Evolutionary conservation across 2,329 filamentous ascomycete species (phyloP).

Genomic region (Ophiostoma piceae): DNA sequence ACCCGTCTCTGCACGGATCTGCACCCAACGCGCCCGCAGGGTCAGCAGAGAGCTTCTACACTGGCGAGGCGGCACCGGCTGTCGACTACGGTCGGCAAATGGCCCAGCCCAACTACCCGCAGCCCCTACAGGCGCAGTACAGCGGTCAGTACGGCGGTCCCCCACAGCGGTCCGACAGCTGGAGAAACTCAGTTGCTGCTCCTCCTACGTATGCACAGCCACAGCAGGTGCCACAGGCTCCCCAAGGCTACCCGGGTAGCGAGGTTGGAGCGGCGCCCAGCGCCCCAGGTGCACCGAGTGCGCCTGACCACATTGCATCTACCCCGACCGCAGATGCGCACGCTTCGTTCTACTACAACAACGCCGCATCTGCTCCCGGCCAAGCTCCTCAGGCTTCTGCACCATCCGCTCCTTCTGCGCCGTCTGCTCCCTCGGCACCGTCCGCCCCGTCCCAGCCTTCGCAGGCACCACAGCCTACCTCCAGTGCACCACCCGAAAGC

Average conservation of each 20-base stretch:
- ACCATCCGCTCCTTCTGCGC: not conserved
- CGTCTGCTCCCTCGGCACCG: not conserved
- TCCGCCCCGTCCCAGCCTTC: constrained; percentile 1
- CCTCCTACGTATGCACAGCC: constrained; percentile 34
- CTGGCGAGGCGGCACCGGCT: constrained; percentile 49
- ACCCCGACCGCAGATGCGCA: constrained; percentile 46
- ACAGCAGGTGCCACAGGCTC: constrained; percentile 7
- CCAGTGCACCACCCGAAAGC: not conserved
- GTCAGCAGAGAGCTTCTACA: constrained; percentile 77
- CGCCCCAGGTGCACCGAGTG: constrained; percentile 30
- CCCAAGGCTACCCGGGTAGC: constrained; percentile 18
- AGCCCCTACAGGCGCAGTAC: constrained; percentile 11
- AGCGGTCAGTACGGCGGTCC: constrained; percentile 41
- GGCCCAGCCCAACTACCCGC: constrained; percentile 10
- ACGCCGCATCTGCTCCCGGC: constrained; percentile 29
- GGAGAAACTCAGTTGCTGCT: constrained; percentile 41
- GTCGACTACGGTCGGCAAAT: constrained; percentile 41
- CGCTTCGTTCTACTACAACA: constrained; percentile 54
- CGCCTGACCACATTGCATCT: constrained; percentile 31
- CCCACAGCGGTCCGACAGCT: constrained; percentile 48
- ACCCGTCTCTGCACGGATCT: constrained; percentile 60
- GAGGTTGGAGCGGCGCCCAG: not conserved
- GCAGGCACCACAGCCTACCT: not conserved
- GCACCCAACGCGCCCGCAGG: constrained; percentile 41
- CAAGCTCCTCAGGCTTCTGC: not conserved